These are phyloP conservation scores for Dillenia turbinata DNA, from an alignment of 164 flowering plant genomes.

Conservation along the genomic window DNA sequence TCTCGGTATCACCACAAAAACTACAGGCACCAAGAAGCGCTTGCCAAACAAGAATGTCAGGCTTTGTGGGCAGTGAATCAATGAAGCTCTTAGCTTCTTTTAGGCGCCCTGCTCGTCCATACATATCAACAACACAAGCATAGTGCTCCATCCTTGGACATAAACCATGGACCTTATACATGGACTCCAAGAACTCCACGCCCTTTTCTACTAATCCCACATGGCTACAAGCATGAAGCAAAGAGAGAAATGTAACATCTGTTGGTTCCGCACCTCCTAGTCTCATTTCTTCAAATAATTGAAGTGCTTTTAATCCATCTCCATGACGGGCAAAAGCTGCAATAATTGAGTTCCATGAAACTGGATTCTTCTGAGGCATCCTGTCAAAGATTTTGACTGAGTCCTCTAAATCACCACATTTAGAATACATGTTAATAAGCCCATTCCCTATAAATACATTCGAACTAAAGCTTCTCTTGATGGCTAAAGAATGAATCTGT, in stretches of 20 bases:
- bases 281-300: conserved; percentile 64
- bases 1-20: conserved; percentile 52
- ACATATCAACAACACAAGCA: conserved; percentile 85
- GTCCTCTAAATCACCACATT: conserved; percentile 70
- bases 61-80: conserved; percentile 44
- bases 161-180: conserved; percentile 49
- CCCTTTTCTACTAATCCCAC: conserved; percentile 69
- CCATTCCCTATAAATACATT: conserved; percentile 75
- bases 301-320: conserved; percentile 54
- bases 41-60: conserved; percentile 67
- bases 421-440: conserved; percentile 84
- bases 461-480: conserved; percentile 49
- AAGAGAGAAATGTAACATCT: conserved; percentile 77
- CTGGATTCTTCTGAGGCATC: conserved; percentile 45
- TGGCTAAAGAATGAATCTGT: conserved; percentile 67
- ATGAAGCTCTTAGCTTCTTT: conserved; percentile 62
- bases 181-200: conserved; percentile 59
- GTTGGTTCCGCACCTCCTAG: conserved; percentile 55
- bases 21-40: conserved; percentile 82
- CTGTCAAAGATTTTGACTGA: conserved; percentile 48
- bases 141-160: conserved; percentile 76
- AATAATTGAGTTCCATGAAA: conserved; percentile 86
- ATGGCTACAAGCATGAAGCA: conserved; percentile 93
- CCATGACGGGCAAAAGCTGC: conserved; percentile 93
- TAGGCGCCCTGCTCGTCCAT: conserved; percentile 74